phyloP scores from a whole-genome alignment of 2,329 filamentous ascomycete genomes.

The Dactylellina haptotyla region DNA sequence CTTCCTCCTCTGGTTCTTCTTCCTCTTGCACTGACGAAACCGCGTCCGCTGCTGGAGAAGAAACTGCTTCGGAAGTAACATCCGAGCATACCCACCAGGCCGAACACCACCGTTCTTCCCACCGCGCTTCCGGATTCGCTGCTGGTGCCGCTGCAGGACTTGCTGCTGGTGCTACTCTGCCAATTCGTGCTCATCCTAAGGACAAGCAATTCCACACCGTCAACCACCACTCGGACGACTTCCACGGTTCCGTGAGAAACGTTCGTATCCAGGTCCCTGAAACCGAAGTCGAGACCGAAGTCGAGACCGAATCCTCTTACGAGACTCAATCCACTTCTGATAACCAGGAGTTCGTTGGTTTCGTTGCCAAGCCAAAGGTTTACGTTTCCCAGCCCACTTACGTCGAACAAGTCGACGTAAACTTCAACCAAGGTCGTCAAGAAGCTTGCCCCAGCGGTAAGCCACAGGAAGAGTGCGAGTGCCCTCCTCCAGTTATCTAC shows the following conservation, averaged over 20 bases:
- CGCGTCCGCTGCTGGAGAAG: constrained; percentile 50
- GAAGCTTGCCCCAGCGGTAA: constrained; percentile 43
- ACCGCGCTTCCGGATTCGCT: constrained; percentile 21
- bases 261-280: constrained; percentile 58
- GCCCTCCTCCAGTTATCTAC: constrained; percentile 35
- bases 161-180: constrained; percentile 36
- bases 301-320: constrained; percentile 44
- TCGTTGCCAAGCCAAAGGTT: constrained; percentile 24
- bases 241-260: constrained; percentile 56
- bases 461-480: constrained; percentile 35
- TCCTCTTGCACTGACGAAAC: constrained; percentile 54
- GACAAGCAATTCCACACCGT: constrained; percentile 53
- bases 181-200: constrained; percentile 42
- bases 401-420: constrained; percentile 52
- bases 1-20: constrained; percentile 17
- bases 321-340: constrained; percentile 49
- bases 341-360: constrained; percentile 24
- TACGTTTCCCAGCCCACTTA: constrained; percentile 48
- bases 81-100: constrained; percentile 55
- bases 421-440: constrained; percentile 21
- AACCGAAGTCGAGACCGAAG: constrained; percentile 43
- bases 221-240: constrained; percentile 53
- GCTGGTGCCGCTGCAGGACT: constrained; percentile 45
- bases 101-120: constrained; percentile 35
- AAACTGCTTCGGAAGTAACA: constrained; percentile 53